Conservation (phyloP, 2,329 filamentous ascomycete species). For the Calonectria montana region DNA sequence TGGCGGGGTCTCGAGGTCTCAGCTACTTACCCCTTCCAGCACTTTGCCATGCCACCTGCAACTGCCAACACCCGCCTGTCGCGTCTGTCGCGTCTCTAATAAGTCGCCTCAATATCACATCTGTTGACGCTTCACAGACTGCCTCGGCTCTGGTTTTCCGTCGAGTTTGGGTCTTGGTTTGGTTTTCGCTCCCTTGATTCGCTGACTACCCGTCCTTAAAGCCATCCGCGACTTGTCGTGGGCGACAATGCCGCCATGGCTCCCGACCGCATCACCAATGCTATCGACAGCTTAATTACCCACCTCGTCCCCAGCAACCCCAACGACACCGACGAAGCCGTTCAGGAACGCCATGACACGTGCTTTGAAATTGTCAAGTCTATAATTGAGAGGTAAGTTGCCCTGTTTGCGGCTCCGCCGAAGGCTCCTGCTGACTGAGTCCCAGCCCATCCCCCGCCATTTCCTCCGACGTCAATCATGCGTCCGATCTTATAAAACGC, state of each 20-base stretch:
- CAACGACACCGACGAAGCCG: constrained; percentile 73
- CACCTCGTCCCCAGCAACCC: constrained; percentile 76
- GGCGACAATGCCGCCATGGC: constrained; percentile 66
- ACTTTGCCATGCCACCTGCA: constrained; percentile 29
- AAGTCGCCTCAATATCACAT: constrained; percentile 27
- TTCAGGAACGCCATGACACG: constrained; percentile 76
- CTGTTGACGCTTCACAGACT: not conserved
- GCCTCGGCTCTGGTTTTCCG: not conserved
- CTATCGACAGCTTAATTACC: constrained; percentile 82
- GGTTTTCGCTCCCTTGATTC: not conserved
- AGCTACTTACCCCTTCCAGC: constrained; percentile 32
- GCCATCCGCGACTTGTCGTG: constrained; percentile 18
- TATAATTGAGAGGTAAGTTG: constrained; percentile 62
- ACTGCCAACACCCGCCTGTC: constrained; percentile 38
- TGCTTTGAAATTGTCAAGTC: constrained; percentile 63
- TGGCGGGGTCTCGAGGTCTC: constrained; percentile 17
- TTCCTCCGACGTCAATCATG: constrained; percentile 85
- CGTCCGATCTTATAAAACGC: constrained; percentile 90
- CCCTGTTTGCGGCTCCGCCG: constrained; percentile 7
- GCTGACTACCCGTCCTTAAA: not conserved
- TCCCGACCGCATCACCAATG: constrained; percentile 78
- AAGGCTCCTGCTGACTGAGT: constrained; percentile 4
- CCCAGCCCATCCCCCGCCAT: constrained; percentile 64
- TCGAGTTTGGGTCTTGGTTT: not conserved
- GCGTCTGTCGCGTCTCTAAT: constrained; percentile 42